Conservation (phyloP, 2,329 filamentous ascomycete genomes). For the Fusarium nematophilum region DNA sequence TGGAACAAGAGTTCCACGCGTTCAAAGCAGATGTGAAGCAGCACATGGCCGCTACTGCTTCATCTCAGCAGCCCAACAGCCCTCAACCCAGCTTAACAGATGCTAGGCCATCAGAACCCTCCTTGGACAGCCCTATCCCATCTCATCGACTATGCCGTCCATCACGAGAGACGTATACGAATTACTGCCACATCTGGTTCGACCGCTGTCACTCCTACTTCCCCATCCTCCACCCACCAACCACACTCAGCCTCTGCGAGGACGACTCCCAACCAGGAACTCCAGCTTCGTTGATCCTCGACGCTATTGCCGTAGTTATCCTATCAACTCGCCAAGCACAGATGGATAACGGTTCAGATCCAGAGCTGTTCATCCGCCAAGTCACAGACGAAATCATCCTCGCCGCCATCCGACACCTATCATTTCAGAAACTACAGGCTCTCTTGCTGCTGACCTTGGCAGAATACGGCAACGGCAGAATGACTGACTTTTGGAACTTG, state of each 20-base stretch:
- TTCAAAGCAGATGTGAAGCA: slow-evolving; percentile 12
- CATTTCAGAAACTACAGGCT: slow-evolving; percentile 7
- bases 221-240: slow-evolving; percentile 17
- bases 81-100: not conserved
- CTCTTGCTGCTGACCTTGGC: slow-evolving; percentile 12
- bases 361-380: not conserved
- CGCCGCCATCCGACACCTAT: slow-evolving; percentile 2
- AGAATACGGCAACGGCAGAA: slow-evolving; percentile 8
- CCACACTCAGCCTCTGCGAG: slow-evolving; percentile 2
- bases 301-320: slow-evolving; percentile 13
- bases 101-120: not conserved
- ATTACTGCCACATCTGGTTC: slow-evolving; percentile 15
- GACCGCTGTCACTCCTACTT: slow-evolving; percentile 18
- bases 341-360: not conserved
- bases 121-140: not conserved
- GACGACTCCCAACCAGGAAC: not conserved
- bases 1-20: slow-evolving; percentile 6
- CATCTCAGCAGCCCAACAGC: not conserved
- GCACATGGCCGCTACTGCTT: not conserved
- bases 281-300: slow-evolving; percentile 1
- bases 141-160: not conserved
- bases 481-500: slow-evolving; percentile 16
- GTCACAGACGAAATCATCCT: slow-evolving; percentile 4
- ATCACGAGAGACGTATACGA: not conserved
- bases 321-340: not conserved